These are phyloP conservation scores for Chlorella sorokiniana DNA, from an alignment of 139 green algal species.

Conservation along the genomic window DNA sequence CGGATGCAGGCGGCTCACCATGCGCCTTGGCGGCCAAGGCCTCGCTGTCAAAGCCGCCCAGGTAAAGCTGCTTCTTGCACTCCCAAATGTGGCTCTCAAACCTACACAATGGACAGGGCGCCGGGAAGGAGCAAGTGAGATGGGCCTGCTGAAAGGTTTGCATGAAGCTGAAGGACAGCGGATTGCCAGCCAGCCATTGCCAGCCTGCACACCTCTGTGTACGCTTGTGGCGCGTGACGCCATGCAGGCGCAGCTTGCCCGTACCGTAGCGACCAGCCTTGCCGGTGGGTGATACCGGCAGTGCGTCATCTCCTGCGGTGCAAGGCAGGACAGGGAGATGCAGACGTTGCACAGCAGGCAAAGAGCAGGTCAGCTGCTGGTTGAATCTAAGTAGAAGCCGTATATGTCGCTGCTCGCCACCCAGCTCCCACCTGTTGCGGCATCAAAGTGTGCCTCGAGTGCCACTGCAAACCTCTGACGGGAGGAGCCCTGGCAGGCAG, in stretches of 20 bases:
- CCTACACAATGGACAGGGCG: not conserved
- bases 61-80: constrained; percentile 45
- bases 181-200: not conserved
- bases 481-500: no score
- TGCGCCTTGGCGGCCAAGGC: constrained; percentile 39
- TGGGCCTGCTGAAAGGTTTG: not conserved
- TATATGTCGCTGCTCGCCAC: no score
- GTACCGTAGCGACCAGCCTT: not conserved
- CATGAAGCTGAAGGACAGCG: no score
- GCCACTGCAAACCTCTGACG: no score
- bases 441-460: no score
- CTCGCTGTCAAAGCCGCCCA: constrained; percentile 44
- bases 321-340: not conserved
- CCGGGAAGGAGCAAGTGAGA: not conserved
- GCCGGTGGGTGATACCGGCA: not conserved
- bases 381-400: no score
- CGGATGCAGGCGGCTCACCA: constrained; percentile 11
- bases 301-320: not conserved
- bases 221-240: constrained; percentile 26
- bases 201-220: constrained; percentile 15
- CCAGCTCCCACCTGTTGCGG: no score
- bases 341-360: not conserved
- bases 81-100: constrained; percentile 52
- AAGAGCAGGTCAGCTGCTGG: no score
- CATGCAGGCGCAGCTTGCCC: not conserved